Evolutionary conservation across 2,329 filamentous ascomycete species (phyloP), one percentile per base, ranked within the genome.

Genomic region (Alternaria longipes): DNA sequence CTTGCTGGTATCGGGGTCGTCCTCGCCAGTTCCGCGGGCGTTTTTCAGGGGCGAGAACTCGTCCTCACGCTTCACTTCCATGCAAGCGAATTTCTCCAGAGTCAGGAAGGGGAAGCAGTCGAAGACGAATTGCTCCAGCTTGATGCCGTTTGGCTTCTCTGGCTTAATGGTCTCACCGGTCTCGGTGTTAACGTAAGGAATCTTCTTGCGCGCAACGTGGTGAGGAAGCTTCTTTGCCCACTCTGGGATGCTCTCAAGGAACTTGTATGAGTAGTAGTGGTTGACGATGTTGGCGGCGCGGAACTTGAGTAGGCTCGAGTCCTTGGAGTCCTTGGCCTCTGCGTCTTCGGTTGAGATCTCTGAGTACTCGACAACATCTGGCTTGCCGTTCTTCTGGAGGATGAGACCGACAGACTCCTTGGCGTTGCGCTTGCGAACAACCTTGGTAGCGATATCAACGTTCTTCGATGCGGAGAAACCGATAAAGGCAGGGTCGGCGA

Each of bases 41-140:
- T 99, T 99, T 89, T 99, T 99, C 69, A 99, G 84, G 5, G 95
- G 95, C 28, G 93, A 97, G 84, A 99, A 99, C 82, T 99, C 95
- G 71, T 99, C 95, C 83, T 97, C 94, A 63, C 95, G 92, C 80
- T 90, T 92, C 54, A 99, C 95, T 82, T 99, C 95, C 83, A 98
- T 90, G 81, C 90, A 97, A 24, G 94, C 95, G 76, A 99, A 99
- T 82, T 96, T 93, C 68, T 90, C 86, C 66, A 99, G 88, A 18
- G 90, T 83, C 54, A 97, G 84, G 84, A 94, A 87, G 63, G 94
- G 94, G 86, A 99, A 99, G 76, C 97, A 95, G 78, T 99, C 95
- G 77, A 99, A 99, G 63, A 99, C 94, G 74, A 98, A 99, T 81
- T 98, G 95, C 86, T 99, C 95, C 40, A 99, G 88, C 86, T 99